Evolutionary conservation across 495 filamentous ascomycete genomes (phyloP), one percentile per base, ranked within the genome.

Genomic region (Venustampulla echinocandica): DNA sequence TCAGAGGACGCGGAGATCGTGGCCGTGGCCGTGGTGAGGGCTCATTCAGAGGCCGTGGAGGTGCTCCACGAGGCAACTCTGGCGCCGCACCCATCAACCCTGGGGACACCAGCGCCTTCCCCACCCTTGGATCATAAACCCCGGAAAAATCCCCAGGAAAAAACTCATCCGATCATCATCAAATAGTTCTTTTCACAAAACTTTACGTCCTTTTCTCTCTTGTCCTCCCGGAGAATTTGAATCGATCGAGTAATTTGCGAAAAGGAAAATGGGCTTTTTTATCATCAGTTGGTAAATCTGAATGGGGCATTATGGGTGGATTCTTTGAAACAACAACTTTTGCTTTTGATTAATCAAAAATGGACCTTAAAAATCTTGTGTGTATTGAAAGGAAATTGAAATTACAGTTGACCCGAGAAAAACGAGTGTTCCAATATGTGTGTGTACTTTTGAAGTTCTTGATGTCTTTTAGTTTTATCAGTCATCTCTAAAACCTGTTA

Each of bases 61-160:
- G 64, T 35, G 46, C 20, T 23, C 51, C 53, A 46, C 47, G 59
- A 50, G 59, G 61, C 41, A 52, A 36, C 22, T 38, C 45, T 17
- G 44, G 47, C 33, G 53, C 44, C 35, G 52, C 57, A 45, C 53
- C 66, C 32, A 71, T 82, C 69, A 80, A 85, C 68, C 64, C 82
- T 58, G 69, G 60, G 46, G 82, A 89, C 58, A 62, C 77, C 60
- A 71, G 60, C 51, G 82, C 81, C 40, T 90, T 90, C 75, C 85
- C 85, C 27, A 81, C 73, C 68, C 66, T 90, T 45, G 85, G 84
- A 47, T 67, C 64, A 55, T 75, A 62, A 58, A 54, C 20, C 32
- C 35, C 20, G 14, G 0, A 14, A 13, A n/a, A n/a, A n/a, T n/a
- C n/a, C n/a, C 36, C 35, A 49, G 10, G 15, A 10, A 41, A 48